These are phyloP conservation scores for Arachnomyces sp. DNA, from an alignment of 2,329 filamentous ascomycete species.

Conservation along the genomic window DNA sequence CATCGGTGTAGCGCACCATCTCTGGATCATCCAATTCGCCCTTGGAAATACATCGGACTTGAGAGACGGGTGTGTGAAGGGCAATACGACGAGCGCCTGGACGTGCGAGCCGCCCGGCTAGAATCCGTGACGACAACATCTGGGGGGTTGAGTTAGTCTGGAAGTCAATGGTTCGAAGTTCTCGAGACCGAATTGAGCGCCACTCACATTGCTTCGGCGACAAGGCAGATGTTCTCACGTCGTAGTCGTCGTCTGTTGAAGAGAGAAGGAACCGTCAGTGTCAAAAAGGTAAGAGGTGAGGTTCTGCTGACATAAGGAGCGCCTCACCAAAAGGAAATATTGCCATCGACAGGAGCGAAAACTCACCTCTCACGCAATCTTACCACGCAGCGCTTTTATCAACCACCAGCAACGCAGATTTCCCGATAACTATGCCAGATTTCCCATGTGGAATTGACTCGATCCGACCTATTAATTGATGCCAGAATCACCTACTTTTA, in stretches of 20 bases:
- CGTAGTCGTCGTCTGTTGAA: no score
- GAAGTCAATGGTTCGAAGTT: not conserved
- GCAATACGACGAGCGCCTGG: slow-evolving; percentile 29
- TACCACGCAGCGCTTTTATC: slow-evolving; percentile 23
- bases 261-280: no score
- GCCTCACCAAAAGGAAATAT: slow-evolving; percentile 20
- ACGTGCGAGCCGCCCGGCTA: slow-evolving; percentile 35
- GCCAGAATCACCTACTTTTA: slow-evolving; percentile 26
- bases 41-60: slow-evolving; percentile 30
- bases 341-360: slow-evolving; percentile 20
- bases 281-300: not conserved
- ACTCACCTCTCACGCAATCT: slow-evolving; percentile 33
- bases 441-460: slow-evolving; percentile 25
- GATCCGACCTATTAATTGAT: slow-evolving; percentile 32
- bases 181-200: not conserved
- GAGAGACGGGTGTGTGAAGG: slow-evolving; percentile 36
- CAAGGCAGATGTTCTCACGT: no score
- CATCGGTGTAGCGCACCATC: slow-evolving; percentile 26
- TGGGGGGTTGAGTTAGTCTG: slow-evolving; percentile 19
- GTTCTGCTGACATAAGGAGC: slow-evolving; percentile 25
- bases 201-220: slow-evolving; percentile 5
- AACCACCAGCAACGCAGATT: slow-evolving; percentile 30
- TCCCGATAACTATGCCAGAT: slow-evolving; percentile 39
- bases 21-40: slow-evolving; percentile 34
- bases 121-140: slow-evolving; percentile 40